Base-by-base conservation (phyloP, 495 filamentous ascomycete genomes). In the Penicillium daleae region DNA sequence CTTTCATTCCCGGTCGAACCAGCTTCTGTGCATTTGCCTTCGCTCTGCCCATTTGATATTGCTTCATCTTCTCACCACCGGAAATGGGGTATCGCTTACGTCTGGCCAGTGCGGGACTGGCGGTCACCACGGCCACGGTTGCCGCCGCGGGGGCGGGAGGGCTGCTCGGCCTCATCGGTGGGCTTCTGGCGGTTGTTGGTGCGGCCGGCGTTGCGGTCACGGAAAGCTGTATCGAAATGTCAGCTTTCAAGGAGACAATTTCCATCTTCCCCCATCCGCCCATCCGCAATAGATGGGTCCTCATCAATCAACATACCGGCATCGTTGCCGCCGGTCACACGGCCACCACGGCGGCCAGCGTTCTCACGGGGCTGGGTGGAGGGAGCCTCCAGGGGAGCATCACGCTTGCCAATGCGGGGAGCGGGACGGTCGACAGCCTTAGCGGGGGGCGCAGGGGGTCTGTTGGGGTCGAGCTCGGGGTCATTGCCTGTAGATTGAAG, bases 341-440 rank as follows among this genome's bases (percentile, higher is more conserved):
- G 85, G 65, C 80, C 80, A 70, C 82, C 83, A 66, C 86, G 85
- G 69, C 85, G 82, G 66, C 80, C 78, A 71, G 76, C 78, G 66
- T 75, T 69, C 59, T 72, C 79, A 68, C 78, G 79, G 62, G 75
- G 64, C 56, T 66, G 64, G 61, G 58, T 61, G 62, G 70, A 61
- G 64, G 88, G 87, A 37, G 62, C 67, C 76, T 92, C 88, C 72
- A 87, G 87, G 73, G 89, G 86, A 75, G 85, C 88, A 80, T 97
- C 96, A 79, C 92, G 92, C 89, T 98, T 98, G 79, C 86, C 88
- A 66, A 85, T 82, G 71, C 92, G 88, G 65, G 86, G 81, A 58
- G 84, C 81, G 61, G 90, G 87, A 84, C 90, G 95, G 79, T 97
- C 96, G 69, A 93, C 82, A 68, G 91, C 89, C 83, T 90, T 91